phyloP scores from a whole-genome alignment of 768 basidiomycete genomes.

The Tulasnella sp. region DNA sequence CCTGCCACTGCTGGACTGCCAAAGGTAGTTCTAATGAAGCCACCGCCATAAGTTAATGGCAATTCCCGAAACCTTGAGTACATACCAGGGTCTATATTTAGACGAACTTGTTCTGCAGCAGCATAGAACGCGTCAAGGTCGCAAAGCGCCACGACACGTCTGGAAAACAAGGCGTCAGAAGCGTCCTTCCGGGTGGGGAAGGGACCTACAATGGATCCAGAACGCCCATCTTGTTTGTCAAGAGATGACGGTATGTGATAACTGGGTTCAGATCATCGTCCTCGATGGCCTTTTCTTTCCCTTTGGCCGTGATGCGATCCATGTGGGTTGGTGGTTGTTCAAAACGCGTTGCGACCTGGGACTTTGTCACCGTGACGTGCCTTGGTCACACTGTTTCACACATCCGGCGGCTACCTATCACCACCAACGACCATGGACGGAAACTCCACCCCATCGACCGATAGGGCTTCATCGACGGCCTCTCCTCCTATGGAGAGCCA shows the following conservation, averaged over 20 bases:
- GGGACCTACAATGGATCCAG: constrained; percentile 32
- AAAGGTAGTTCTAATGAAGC: constrained; percentile 45
- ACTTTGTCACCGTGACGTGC: not conserved
- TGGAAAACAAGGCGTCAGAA: not conserved
- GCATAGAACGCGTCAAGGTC: constrained; percentile 85
- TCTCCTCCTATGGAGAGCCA: not conserved
- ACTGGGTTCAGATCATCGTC: constrained; percentile 47
- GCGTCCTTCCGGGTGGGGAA: not conserved
- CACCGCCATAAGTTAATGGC: constrained; percentile 27
- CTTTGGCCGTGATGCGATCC: constrained; percentile 22
- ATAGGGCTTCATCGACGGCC: not conserved
- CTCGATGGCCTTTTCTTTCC: constrained; percentile 23
- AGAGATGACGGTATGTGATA: constrained; percentile 74
- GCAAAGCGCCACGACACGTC: constrained; percentile 60
- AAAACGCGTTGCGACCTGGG: not conserved
- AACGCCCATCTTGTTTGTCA: constrained; percentile 57
- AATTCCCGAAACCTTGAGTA: constrained; percentile 22
- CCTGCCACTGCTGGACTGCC: constrained; percentile 82
- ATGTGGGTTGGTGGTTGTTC: constrained; percentile 4
- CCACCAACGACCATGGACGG: not conserved
- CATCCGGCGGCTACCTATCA: constrained; percentile 1
- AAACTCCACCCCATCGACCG: not conserved
- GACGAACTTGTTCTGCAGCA: constrained; percentile 77
- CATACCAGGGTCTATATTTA: constrained; percentile 47
- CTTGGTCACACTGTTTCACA: not conserved